These are phyloP conservation scores for Rhizopus sp. DNA, from an alignment of 371 early-diverging fungal genomes.

Conservation along the genomic window DNA sequence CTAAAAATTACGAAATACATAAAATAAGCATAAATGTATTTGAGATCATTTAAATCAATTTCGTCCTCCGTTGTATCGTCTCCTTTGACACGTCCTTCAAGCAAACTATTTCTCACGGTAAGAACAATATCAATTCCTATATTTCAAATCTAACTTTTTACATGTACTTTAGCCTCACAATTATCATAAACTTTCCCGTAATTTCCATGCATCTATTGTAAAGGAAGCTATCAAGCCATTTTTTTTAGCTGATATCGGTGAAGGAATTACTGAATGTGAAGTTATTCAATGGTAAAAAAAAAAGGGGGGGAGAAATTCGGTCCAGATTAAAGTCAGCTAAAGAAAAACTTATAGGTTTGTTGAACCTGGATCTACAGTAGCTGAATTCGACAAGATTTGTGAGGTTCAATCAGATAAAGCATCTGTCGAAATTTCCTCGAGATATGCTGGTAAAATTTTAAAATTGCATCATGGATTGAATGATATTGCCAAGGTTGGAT, in stretches of 20 bases:
- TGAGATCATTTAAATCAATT: not conserved
- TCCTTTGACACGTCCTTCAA: too few relatives aligned
- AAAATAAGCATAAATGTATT: too few relatives aligned
- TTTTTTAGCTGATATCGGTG: conserved; percentile 95
- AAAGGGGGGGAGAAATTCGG: too few relatives aligned
- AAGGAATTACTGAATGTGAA: conserved; percentile 97
- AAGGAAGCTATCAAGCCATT: conserved; percentile 69
- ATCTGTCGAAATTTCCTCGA: conserved; percentile 95
- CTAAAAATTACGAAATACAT: too few relatives aligned
- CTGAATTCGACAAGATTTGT: conserved; percentile 93
- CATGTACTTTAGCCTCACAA: too few relatives aligned
- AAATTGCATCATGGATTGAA: conserved; percentile 84
- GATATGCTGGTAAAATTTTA: conserved; percentile 86
- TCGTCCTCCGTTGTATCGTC: too few relatives aligned
- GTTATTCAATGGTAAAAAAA: conserved; percentile 88
- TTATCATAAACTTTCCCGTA: too few relatives aligned
- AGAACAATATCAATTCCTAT: too few relatives aligned
- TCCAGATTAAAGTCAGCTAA: too few relatives aligned
- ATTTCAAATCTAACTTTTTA: not conserved
- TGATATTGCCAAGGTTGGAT: conserved; percentile 92
- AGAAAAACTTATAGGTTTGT: conserved; percentile 73
- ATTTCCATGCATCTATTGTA: conserved; percentile 40
- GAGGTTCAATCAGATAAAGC: conserved; percentile 99
- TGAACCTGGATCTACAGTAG: conserved; percentile 85
- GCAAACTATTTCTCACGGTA: conserved; percentile 1